Conservation (phyloP, 2,329 filamentous ascomycete species). For the Hortaea werneckii region DNA sequence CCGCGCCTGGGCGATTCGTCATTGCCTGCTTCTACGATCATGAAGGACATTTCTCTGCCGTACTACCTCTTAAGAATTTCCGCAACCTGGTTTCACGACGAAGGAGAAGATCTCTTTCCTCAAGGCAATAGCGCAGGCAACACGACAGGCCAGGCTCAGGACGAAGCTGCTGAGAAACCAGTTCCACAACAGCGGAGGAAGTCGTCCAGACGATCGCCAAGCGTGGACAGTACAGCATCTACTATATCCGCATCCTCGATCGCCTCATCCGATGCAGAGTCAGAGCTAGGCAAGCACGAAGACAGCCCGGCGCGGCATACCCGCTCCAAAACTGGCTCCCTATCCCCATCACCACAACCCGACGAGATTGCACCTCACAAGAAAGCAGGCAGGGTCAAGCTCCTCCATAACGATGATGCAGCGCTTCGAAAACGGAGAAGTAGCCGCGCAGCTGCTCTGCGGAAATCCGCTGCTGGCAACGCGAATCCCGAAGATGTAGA, state of each 20-base stretch:
- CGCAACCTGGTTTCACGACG: slow-evolving; percentile 36
- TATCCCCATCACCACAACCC: background rate
- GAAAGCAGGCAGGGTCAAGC: slow-evolving; percentile 81
- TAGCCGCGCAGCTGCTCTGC: slow-evolving; percentile 38
- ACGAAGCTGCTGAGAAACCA: too few relatives aligned
- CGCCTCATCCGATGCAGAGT: slow-evolving; percentile 56
- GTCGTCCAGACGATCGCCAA: slow-evolving; percentile 30
- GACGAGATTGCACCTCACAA: slow-evolving; percentile 32
- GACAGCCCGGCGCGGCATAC: slow-evolving; percentile 44
- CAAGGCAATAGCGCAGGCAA: slow-evolving; percentile 1
- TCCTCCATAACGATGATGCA: slow-evolving; percentile 67
- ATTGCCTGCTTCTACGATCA: slow-evolving; percentile 76
- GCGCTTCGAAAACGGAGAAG: slow-evolving; percentile 62
- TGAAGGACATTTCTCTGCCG: slow-evolving; percentile 66
- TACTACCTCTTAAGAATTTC: slow-evolving; percentile 60
- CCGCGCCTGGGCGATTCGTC: slow-evolving; percentile 71
- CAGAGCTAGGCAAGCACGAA: slow-evolving; percentile 42
- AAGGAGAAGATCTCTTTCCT: slow-evolving; percentile 16
- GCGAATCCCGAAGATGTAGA: slow-evolving; percentile 29
- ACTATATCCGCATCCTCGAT: slow-evolving; percentile 43
- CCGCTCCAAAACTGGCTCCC: slow-evolving; percentile 49
- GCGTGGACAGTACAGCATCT: slow-evolving; percentile 25
- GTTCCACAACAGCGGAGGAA: slow-evolving; percentile 15
- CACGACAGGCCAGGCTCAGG: too few relatives aligned
- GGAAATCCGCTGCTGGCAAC: background rate